These are phyloP conservation scores for Jackrogersella minutella DNA, from an alignment of 495 filamentous ascomycete species.

Conservation along the genomic window DNA sequence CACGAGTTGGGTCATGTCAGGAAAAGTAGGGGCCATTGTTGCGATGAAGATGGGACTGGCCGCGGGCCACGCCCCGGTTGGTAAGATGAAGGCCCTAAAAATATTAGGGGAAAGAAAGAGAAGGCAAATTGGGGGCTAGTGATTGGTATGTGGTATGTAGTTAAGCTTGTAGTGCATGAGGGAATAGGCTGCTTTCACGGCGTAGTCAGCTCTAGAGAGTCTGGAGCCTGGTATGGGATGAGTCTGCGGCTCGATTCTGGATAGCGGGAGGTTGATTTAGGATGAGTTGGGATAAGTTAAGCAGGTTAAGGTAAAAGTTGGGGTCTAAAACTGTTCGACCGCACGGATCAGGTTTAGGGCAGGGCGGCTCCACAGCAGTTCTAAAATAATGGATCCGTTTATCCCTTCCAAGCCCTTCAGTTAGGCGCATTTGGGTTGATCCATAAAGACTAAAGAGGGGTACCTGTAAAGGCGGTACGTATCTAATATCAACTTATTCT, in stretches of 20 bases:
- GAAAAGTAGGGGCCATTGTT: slow-evolving; percentile 23
- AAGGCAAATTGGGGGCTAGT: slow-evolving; percentile 32
- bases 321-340: not conserved
- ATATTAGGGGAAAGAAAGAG: not conserved
- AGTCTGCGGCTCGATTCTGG: slow-evolving; percentile 41
- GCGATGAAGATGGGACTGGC: slow-evolving; percentile 27
- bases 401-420: too few species aligned
- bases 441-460: slow-evolving; percentile 25
- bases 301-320: too few species aligned
- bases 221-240: slow-evolving; percentile 31
- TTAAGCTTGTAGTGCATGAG: slow-evolving; percentile 39
- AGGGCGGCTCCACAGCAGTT: slow-evolving; percentile 35
- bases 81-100: slow-evolving; percentile 19
- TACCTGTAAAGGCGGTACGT: too few species aligned
- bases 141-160: slow-evolving; percentile 33
- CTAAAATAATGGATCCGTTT: not conserved
- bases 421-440: slow-evolving; percentile 17
- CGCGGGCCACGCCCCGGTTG: slow-evolving; percentile 35
- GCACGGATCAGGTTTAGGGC: slow-evolving; percentile 32
- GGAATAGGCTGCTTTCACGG: slow-evolving; percentile 36
- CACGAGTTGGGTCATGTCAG: slow-evolving; percentile 20
- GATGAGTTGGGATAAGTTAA: too few species aligned
- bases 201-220: slow-evolving; percentile 31
- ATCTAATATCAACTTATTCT: too few species aligned
- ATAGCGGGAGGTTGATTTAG: slow-evolving; percentile 42